Base-by-base conservation (phyloP, 352 stramenopile species). In the Phytophthora tubulina region DNA sequence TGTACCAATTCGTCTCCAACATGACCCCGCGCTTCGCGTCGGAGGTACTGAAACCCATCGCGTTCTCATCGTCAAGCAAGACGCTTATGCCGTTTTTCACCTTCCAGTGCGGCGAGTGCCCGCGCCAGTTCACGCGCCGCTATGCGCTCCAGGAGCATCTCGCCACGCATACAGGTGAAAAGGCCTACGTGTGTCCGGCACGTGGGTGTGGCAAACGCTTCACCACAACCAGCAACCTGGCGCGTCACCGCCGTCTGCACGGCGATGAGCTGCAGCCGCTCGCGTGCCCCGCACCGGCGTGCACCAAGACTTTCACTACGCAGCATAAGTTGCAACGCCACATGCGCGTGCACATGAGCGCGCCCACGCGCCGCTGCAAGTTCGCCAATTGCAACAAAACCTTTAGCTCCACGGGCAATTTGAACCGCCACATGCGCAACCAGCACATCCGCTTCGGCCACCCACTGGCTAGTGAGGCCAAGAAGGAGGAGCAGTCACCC, bases 321-420 rank as follows among this genome's bases (percentile, higher is more conserved):
- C 53, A 66, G 60, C 78, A 82, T 68, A 88, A 88, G 61, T 68
- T 86, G 45, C 73, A 75, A 42, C 77, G 84, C 31, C 83, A 91
- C 65, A 72, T 88, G 76, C 80, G 81, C 61, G 78, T 76, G 35
- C 83, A 91, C 61, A 39, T 63, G 30, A 73, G 74, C 14, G 65
- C 63, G 7, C 71, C 72, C 45, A 77, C 63, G 32, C 80, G 79
- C 27, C 69, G 72, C 15, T 91, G 83, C 66, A 70, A 67, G 41
- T 72, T 83, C 33, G 67, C 63, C 13, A 72, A 76, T 17, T 89
- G 83, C 67, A 79, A 58, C 63, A 91, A 91, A 67, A 86, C 77
- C n/a, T 91, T 91, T 69, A 88, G 77, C 63, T 88, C 81, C 2
- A 83, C 75, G 42, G 81, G 81, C 42, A 91, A 89, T 61, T 75